Conservation (phyloP, 2,329 filamentous ascomycete genomes). For the Achaetomium macrosporum region DNA sequence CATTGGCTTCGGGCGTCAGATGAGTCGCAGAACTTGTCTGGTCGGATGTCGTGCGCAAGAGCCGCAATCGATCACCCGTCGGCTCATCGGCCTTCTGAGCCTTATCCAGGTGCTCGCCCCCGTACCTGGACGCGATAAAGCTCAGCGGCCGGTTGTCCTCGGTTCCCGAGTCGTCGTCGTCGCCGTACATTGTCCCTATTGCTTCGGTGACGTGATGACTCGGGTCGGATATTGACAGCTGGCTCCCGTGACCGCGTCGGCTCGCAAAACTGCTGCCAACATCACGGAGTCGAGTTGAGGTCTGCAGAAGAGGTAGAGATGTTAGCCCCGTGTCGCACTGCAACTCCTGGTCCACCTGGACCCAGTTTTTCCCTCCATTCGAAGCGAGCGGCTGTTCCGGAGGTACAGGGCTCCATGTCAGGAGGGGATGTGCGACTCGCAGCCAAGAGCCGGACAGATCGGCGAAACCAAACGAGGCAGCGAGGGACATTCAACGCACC, state of each 20-base stretch:
- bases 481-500: constrained; percentile 34
- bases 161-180: constrained; percentile 54
- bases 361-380: constrained; percentile 26
- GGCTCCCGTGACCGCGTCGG: constrained; percentile 53
- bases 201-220: constrained; percentile 92
- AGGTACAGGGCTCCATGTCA: constrained; percentile 18
- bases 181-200: constrained; percentile 85
- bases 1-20: constrained; percentile 24
- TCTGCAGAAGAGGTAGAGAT: constrained; percentile 33
- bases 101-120: constrained; percentile 45
- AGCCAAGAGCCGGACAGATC: constrained; percentile 11
- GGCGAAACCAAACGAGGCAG: background rate
- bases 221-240: constrained; percentile 72
- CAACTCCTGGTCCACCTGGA: constrained; percentile 22
- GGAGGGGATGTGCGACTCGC: constrained; percentile 4
- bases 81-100: constrained; percentile 29
- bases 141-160: constrained; percentile 61
- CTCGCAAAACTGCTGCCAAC: constrained; percentile 51
- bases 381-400: constrained; percentile 17
- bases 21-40: constrained; percentile 29
- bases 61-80: constrained; percentile 36
- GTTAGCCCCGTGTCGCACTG: constrained; percentile 18
- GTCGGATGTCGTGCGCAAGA: constrained; percentile 44
- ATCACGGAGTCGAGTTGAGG: constrained; percentile 54
- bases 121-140: constrained; percentile 59